Base-by-base conservation (phyloP, 2,329 filamentous ascomycete species). In the Cladophialophora psammophila region DNA sequence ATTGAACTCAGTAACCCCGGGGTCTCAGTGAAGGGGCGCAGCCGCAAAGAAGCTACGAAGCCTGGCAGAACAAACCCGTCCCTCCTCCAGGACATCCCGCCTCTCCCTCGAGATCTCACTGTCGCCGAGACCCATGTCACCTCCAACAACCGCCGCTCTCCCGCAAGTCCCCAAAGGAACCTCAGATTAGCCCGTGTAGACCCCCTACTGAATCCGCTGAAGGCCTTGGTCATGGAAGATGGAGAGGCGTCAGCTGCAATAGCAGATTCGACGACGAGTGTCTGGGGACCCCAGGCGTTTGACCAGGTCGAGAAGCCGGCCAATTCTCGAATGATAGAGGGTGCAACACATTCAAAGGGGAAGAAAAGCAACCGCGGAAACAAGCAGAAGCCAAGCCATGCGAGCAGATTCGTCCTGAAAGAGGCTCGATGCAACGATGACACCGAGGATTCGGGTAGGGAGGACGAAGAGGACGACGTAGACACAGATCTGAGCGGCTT, bases 181-280 rank as follows among this genome's bases (percentile, higher is more conserved):
- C 67, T 79, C 36, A 77, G 75, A 36, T 56, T 74, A 3, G 72
- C 77, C 7, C 74, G 75, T 13, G 71, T 76, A 20, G 80, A 80
- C 58, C 78, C 78, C 12, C 66, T 79, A 20, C 72, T 78, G 5
- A 69, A 78, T 20, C 75, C 73, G 1, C 58, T 75, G 32, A 68
- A 73, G 70, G 72, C 52, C 71, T 70, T 18, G 70, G 66, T 13
- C 64, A 71, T 54, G 78, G 76, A 67, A 69, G 45, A 38, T 7
- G 18, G 34, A 10, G 34, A 6, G 35, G 3, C 20, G 34, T 32
- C 35, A 15, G 8, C 18, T 15, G 20, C 1, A 4, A 12, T 40
- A n/a, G 34, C 18, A 15, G 18, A 12, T 32, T 13, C 32, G n/a
- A 34, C 58, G 18, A 60, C 52, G 32, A 36, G n/a, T 31, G 0